Base-by-base conservation (phyloP, 139 green algal species). In the Micromonas pusilla region DNA sequence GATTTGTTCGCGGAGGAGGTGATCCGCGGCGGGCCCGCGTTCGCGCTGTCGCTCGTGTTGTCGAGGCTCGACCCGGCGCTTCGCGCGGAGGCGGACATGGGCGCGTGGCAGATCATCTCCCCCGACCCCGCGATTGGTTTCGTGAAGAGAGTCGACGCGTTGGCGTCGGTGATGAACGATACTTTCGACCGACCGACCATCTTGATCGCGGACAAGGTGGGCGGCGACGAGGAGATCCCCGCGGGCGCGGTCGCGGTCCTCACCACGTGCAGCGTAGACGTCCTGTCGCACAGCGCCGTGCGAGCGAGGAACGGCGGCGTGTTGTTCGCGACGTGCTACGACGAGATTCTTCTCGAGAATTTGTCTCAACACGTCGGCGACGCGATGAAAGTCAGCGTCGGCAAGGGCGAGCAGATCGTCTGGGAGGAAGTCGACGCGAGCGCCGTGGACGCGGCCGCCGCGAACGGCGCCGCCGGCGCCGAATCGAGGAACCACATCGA, bases 1-100 rank as follows among this genome's bases (percentile, higher is more conserved):
- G 82, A 93, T 31, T 85, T 97, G 33, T 98, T 98, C 79, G 87
- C 92, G 0, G 94, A 98, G 83, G 92, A 97, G 86, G 90, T 97
- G 28, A 85, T 97, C 36, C 87, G 92, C 16, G 93, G 93, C 26
- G 92, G 93, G 0, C 91, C 92, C 5, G 92, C 92, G n/a, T 98
- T 98, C 83, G 93, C 92, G 0, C 85, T 97, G 20, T 90, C 81
- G 71, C 86, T 97, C 66, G 76, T 82, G 38, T 28, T 85, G 28
- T 70, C 64, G 32, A 25, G 52, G 2, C 73, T 95, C 0, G 92
- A 97, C 88, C 88, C 91, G 19, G 79, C 64, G 52, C 85, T 98
- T 74, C 81, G 93, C 66, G 79, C 86, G 30, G 86, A 88, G 19
- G 93, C 93, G 1, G 89, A 94, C 72, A 86, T 98, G 76, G 91